Base-by-base conservation (phyloP, 2,329 filamentous ascomycete genomes). In the Aspergillus pseudoglaucus region DNA sequence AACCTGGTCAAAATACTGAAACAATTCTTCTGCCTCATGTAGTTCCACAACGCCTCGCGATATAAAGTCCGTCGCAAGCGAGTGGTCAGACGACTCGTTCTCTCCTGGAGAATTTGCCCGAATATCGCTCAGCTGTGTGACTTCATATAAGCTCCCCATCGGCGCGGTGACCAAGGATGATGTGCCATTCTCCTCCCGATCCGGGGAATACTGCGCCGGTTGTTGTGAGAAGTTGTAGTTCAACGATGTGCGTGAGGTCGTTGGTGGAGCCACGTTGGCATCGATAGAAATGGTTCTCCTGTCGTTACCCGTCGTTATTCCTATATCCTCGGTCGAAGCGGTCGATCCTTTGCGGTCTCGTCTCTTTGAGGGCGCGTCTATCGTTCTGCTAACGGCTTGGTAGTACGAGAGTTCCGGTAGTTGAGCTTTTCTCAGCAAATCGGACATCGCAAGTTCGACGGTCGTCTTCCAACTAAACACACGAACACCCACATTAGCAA, bases 91-190 rank as follows among this genome's bases (percentile, higher is more conserved):
- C 2, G 60, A 54, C 54, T 66, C 56, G 14, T 63, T 56, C 37
- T 62, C 57, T 32, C 55, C 60, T 2, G 62, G 63, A 1, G 64
- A 66, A 14, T 59, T 63, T 33, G 61, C 62, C 14, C 64, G 61
- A 15, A 66, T 64, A 49, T 69, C 64, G 45, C 66, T 67, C 47
- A 70, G 47, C 51, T 74, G 67, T 2, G 74, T 76, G 42, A 76
- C 73, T 58, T 76, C 71, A 45, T 75, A 76, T 8, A 76, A 55
- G 17, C 73, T 76, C 27, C 73, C 71, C 62, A 74, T 76, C 20
- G 70, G 72, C 50, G 62, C 70, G 44, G 59, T 75, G 50, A 62
- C 70, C 50, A 63, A 58, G 40, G 63, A 67, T 5, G 63, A 60
- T 65, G 59, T 61, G 7, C 59, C 59, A 25, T 64, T 64, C 22